Evolutionary conservation across 2,329 filamentous ascomycete species (phyloP).

Genomic region (Cyphellophora attinorum): DNA sequence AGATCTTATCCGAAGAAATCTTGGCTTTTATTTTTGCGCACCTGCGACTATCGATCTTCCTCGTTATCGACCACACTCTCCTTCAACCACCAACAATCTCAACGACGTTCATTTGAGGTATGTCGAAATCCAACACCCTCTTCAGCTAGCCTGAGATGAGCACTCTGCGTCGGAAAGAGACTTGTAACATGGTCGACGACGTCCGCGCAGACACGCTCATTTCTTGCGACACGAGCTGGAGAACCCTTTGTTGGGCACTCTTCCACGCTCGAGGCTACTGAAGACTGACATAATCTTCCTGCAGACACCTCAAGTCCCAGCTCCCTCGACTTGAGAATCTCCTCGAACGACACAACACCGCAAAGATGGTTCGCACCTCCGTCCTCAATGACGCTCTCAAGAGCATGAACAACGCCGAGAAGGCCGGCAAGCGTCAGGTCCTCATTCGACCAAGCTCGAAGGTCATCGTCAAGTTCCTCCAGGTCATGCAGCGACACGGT

Average conservation of each 20-base stretch:
- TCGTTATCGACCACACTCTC: neutral
- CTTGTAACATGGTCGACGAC: conserved; percentile 13
- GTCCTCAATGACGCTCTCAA: conserved; percentile 99
- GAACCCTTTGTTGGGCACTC: conserved; percentile 61
- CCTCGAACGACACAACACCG: conserved; percentile 25
- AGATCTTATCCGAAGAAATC: neutral
- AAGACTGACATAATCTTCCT: conserved; percentile 45
- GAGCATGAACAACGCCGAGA: conserved; percentile 99
- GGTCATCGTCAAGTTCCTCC: conserved; percentile 99
- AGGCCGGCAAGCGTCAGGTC: conserved; percentile 98
- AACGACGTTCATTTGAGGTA: conserved; percentile 14
- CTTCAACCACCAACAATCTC: conserved; percentile 8
- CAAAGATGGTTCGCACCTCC: conserved; percentile 97
- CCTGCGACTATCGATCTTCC: neutral
- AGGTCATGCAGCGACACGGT: conserved; percentile 99
- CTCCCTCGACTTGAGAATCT: conserved; percentile 43
- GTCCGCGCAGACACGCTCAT: conserved; percentile 15
- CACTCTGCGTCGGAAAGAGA: conserved; percentile 10
- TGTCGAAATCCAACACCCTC: conserved; percentile 13
- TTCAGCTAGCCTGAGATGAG: conserved; percentile 20
- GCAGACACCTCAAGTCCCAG: conserved; percentile 51
- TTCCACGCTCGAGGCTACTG: conserved; percentile 58
- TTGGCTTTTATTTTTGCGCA: neutral
- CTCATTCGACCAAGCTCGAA: conserved; percentile 96
- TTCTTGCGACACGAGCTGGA: conserved; percentile 50